Base-by-base conservation (phyloP, 1,284 basidiomycete species). In the Blastosporella zonata region DNA sequence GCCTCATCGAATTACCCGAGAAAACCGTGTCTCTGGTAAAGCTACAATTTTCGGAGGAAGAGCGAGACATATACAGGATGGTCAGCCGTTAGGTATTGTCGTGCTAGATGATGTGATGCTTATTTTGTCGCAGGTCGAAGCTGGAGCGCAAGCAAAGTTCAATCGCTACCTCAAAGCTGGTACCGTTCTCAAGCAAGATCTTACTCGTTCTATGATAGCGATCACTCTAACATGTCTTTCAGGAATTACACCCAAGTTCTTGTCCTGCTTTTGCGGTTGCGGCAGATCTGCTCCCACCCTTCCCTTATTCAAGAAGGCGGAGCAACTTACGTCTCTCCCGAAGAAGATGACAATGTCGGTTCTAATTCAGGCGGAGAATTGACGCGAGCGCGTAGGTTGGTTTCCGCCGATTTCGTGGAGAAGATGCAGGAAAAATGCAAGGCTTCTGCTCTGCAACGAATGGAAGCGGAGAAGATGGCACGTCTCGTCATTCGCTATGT, bases 231-330 rank as follows among this genome's bases (percentile, higher is more conserved):
- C 13, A 44, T 43, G 12, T 41, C 44, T 15, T 48, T 7, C 37
- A 77, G 77, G 62, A 81, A 81, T 56, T 80, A 80, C 57, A 67
- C 68, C 39, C 72, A 78, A 60, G 77, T 82, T 22, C 67, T 83
- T 20, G 74, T 78, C 0, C 59, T 82, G 38, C 62, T 83, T 0
- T 64, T 82, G 2, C 77, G 81, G 15, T 66, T 82, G 1, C 74
- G 80, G 6, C 79, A 82, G 58, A 63, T 80, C 29, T 82, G 79
- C 59, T 70, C 70, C 7, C 81, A 83, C 57, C 77, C 81, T 1
- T 68, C 67, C 4, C 64, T 81, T 3, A 76, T 80, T 25, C 72
- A 75, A 59, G 77, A 79, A 53, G 66, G 69, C 27, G 72, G 62
- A 1, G 67, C 62, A 0, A 69, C 72, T 0, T 72, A 72, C 46